Evolutionary conservation across 2,329 filamentous ascomycete genomes (phyloP).

Genomic region (Pseudogymnoascus sp.): DNA sequence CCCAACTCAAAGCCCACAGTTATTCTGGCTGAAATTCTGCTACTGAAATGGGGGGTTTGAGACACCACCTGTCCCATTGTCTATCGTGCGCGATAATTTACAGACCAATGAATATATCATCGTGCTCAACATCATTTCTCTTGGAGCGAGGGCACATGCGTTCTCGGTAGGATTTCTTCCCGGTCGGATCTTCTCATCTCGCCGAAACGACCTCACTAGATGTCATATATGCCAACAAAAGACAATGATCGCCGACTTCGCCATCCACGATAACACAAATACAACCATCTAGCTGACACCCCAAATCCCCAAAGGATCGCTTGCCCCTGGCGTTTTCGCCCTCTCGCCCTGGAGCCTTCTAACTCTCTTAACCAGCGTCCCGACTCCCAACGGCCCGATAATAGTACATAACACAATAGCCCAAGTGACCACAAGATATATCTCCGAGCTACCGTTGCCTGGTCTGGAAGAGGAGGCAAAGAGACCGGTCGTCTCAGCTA

Average conservation of each 20-base stretch:
- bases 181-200: background rate
- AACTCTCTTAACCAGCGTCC: constrained; percentile 37
- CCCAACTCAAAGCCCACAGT: too few relatives aligned
- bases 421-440: constrained; percentile 47
- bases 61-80: background rate
- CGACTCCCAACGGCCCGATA: constrained; percentile 40
- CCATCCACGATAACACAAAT: background rate
- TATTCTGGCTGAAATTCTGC: too few relatives aligned
- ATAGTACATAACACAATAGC: constrained; percentile 48
- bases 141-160: background rate
- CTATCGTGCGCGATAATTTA: too few relatives aligned
- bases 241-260: background rate
- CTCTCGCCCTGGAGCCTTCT: constrained; percentile 14
- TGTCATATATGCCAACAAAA: background rate
- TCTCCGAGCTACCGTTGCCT: constrained; percentile 21
- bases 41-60: background rate
- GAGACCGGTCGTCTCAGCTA: constrained; percentile 38
- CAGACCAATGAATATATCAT: background rate
- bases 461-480: constrained; percentile 9
- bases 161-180: background rate
- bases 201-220: background rate
- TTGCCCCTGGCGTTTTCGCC: background rate
- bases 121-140: background rate
- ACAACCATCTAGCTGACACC: background rate
- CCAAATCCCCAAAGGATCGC: background rate